phyloP scores from a whole-genome alignment of 805 yeast genomes.

The Ogataea ramenticola region DNA sequence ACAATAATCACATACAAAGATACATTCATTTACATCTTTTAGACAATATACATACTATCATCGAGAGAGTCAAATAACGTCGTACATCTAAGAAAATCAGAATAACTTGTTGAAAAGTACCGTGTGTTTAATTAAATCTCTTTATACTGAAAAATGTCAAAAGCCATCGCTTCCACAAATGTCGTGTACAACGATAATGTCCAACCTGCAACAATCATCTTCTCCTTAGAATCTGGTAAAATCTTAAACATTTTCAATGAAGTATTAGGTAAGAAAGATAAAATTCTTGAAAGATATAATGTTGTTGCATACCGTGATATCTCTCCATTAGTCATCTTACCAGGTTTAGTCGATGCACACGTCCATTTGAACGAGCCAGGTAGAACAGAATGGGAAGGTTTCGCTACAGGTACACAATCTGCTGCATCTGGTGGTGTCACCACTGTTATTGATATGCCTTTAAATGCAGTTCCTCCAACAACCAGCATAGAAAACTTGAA shows the following conservation, averaged over 20 bases:
- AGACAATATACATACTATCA: too few relatives aligned
- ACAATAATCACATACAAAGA: too few relatives aligned
- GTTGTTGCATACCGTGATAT: conserved; percentile 44
- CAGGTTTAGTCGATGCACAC: conserved; percentile 91
- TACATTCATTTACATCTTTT: too few relatives aligned
- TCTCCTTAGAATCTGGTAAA: conserved; percentile 48
- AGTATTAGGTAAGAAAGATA: conserved; percentile 32
- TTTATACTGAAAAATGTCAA: conserved; percentile 33
- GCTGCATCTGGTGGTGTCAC: conserved; percentile 97
- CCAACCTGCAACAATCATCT: conserved; percentile 59
- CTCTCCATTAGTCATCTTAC: conserved; percentile 62
- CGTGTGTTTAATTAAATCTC: too few relatives aligned
- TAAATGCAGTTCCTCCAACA: conserved; percentile 94
- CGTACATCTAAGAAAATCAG: too few relatives aligned
- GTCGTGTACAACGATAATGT: conserved; percentile 45
- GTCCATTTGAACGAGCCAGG: conserved; percentile 97
- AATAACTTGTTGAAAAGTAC: too few relatives aligned
- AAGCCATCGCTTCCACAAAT: conserved; percentile 54
- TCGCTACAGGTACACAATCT: conserved; percentile 90
- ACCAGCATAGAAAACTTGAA: conserved; percentile 74
- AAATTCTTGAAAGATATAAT: conserved; percentile 33
- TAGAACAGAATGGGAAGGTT: conserved; percentile 98
- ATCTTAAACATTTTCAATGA: conserved; percentile 43
- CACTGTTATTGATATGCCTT: conserved; percentile 92
- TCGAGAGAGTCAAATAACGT: too few relatives aligned